Percentiles rank a stretch among this genome's conserved stretches.
These are phyloP conservation scores for Mortierella polycephala DNA, from an alignment of 371 early-diverging fungal genomes.

Conservation along the genomic window DNA sequence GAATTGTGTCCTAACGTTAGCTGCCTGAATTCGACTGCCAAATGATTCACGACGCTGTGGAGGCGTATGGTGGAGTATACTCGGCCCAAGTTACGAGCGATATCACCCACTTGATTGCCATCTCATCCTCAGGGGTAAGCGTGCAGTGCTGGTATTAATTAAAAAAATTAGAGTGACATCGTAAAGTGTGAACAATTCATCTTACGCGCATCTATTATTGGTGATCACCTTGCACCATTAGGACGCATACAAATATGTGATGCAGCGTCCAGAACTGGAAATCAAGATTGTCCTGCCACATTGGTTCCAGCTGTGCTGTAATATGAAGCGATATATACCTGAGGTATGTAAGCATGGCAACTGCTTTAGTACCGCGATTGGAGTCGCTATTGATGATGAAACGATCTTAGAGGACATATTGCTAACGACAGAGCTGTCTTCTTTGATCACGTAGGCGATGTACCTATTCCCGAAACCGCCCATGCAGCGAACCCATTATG, in stretches of 20 bases:
- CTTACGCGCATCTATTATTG: not conserved
- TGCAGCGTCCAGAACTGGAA: conserved; percentile 55
- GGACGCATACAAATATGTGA: conserved; percentile 63
- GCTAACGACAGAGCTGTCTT: not conserved
- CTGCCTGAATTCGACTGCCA: conserved; percentile 62
- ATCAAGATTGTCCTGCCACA: conserved; percentile 79
- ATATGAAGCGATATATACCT: conserved; percentile 60
- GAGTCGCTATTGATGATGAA: not conserved
- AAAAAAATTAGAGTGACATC: not conserved
- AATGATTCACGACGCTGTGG: conserved; percentile 60
- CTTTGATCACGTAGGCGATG: conserved; percentile 12
- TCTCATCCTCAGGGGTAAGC: conserved; percentile 61
- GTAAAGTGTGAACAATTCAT: not conserved
- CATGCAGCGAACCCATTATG: conserved; percentile 16
- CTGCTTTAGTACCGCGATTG: too few species aligned
- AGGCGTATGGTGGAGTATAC: conserved; percentile 69
- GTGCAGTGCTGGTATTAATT: not conserved
- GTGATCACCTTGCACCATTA: conserved; percentile 12
- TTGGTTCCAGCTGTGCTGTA: conserved; percentile 82
- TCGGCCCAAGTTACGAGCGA: conserved; percentile 56
- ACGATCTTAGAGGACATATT: conserved; percentile 3
- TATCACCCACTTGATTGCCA: conserved; percentile 70
- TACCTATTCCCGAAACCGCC: conserved; percentile 42
- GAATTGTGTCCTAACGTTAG: conserved; percentile 28
- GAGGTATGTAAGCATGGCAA: conserved; percentile 47